A percentile compares a stretch with the other conserved stretches of the same genome.
Conservation (phyloP, 768 basidiomycete species). For the Lepiota venenata region DNA sequence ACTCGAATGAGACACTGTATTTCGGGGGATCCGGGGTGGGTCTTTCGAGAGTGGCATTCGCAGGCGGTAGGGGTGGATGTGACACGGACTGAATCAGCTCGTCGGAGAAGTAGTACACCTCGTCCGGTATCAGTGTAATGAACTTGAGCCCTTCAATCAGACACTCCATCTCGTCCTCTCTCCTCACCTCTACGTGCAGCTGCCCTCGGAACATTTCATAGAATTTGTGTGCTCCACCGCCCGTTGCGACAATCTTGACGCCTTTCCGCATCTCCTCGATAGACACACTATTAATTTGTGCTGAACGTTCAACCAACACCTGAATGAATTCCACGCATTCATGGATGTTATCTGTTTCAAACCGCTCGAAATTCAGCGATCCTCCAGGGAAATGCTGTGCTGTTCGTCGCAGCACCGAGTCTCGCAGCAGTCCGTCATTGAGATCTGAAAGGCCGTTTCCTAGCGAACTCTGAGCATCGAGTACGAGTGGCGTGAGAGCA, state of each 20-base stretch:
- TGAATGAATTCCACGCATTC: slow-evolving; percentile 86
- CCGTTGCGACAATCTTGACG: slow-evolving; percentile 97
- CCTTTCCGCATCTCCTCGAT: slow-evolving; percentile 88
- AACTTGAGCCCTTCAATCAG: slow-evolving; percentile 95
- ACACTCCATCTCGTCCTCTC: slow-evolving; percentile 99
- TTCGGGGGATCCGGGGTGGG: slow-evolving; percentile 90
- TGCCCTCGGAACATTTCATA: slow-evolving; percentile 74
- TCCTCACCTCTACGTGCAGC: slow-evolving; percentile 78
- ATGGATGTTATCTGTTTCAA: slow-evolving; percentile 88
- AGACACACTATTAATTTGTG: slow-evolving; percentile 79
- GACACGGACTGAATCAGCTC: slow-evolving; percentile 79
- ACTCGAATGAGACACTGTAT: slow-evolving; percentile 86
- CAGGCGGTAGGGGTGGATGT: slow-evolving; percentile 22
- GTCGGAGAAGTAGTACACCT: slow-evolving; percentile 98
- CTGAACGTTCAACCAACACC: slow-evolving; percentile 82
- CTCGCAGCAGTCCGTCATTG: slow-evolving; percentile 47
- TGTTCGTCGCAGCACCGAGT: slow-evolving; percentile 65
- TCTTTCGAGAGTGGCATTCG: slow-evolving; percentile 51
- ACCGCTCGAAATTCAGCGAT: slow-evolving; percentile 95
- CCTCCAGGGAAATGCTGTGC: slow-evolving; percentile 92
- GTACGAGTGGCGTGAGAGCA: slow-evolving; percentile 78
- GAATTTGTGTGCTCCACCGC: slow-evolving; percentile 95
- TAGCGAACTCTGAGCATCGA: slow-evolving; percentile 43
- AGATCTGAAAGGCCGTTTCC: slow-evolving; percentile 33
- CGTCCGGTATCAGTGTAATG: slow-evolving; percentile 92